Conservation (phyloP, 805 yeast genomes). For the Wickerhamomyces tratensis region DNA sequence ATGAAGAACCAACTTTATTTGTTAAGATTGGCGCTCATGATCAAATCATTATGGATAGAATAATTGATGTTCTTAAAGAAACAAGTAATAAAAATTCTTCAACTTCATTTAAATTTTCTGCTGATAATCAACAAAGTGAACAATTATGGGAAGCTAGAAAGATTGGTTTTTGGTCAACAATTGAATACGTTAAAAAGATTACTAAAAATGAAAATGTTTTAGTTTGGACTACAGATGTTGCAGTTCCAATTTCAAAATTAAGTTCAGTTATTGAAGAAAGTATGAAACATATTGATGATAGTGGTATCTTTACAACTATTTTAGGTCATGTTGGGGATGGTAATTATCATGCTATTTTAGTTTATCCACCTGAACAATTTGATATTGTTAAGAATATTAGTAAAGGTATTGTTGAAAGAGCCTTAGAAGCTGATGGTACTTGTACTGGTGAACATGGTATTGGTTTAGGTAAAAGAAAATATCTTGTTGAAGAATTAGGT, state of each 20-base stretch:
- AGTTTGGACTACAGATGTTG: constrained; percentile 67
- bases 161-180: constrained; percentile 48
- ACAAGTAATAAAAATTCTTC: constrained; percentile 45
- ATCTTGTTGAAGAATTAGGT: constrained; percentile 52
- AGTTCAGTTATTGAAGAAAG: constrained; percentile 51
- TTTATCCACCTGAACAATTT: constrained; percentile 41
- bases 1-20: constrained; percentile 46
- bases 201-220: constrained; percentile 33
- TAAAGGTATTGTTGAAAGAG: constrained; percentile 48
- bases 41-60: constrained; percentile 26
- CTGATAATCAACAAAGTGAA: constrained; percentile 41
- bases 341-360: constrained; percentile 57
- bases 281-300: constrained; percentile 41
- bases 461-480: constrained; percentile 61
- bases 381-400: constrained; percentile 37
- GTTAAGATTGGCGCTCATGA: constrained; percentile 48
- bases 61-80: constrained; percentile 33
- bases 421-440: constrained; percentile 64
- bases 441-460: constrained; percentile 80
- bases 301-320: constrained; percentile 44
- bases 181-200: constrained; percentile 47
- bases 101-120: constrained; percentile 45
- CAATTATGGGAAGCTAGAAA: constrained; percentile 68
- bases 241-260: constrained; percentile 62
- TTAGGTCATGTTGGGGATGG: constrained; percentile 80